These are phyloP conservation scores for Typha latifolia DNA, from an alignment of 176 grass and related monocot species.

Conservation along the genomic window DNA sequence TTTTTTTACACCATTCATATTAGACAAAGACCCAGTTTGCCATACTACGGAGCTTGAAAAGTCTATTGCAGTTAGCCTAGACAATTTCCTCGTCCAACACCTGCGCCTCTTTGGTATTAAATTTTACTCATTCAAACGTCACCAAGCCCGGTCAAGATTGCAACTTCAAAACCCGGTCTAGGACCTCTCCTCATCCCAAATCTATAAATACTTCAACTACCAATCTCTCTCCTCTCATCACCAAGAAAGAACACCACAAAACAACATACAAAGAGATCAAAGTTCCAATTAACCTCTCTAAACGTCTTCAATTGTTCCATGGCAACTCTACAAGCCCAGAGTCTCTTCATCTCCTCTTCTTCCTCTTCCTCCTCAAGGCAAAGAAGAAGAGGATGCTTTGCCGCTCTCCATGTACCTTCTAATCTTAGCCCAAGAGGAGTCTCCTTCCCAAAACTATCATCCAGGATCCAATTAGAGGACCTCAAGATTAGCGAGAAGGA, in stretches of 20 bases:
- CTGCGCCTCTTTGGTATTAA: too few species aligned
- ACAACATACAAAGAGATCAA: background rate
- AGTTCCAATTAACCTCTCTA: background rate
- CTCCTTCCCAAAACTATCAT: background rate
- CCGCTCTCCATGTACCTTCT: background rate
- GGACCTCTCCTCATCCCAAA: background rate
- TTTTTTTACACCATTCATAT: too few species aligned
- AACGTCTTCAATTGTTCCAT: background rate
- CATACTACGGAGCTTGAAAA: background rate
- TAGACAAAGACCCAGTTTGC: too few species aligned
- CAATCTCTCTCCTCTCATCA: background rate
- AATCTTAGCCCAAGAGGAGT: background rate
- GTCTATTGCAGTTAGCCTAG: background rate
- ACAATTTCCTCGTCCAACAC: background rate
- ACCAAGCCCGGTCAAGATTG: background rate
- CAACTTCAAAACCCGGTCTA: background rate
- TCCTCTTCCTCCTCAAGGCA: background rate
- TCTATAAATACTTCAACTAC: background rate
- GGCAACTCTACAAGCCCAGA: slow-evolving; percentile 1
- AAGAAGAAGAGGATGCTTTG: background rate
- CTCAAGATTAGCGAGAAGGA: background rate
- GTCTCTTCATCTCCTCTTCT: background rate
- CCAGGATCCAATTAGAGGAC: background rate
- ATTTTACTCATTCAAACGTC: background rate
- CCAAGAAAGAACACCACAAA: background rate